Evolutionary conservation across 495 filamentous ascomycete genomes (phyloP).

Genomic region (Viridothelium virens): DNA sequence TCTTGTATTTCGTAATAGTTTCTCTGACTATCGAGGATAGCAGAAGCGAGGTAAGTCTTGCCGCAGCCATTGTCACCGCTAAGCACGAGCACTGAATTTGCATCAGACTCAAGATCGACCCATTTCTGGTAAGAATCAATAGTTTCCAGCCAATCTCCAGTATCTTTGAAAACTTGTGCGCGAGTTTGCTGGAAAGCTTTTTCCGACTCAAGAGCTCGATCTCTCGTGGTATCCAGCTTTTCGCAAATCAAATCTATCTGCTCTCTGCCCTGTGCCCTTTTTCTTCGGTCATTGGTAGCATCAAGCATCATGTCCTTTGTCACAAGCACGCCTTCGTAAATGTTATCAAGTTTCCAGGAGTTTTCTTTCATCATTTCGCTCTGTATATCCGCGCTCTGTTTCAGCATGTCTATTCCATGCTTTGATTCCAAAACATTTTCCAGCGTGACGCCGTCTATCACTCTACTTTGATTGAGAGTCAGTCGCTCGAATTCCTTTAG

Average conservation of each 20-base stretch:
- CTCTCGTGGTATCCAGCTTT: not conserved
- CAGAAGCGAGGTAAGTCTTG: not conserved
- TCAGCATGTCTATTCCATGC: not conserved
- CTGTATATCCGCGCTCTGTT: not conserved
- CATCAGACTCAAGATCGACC: not conserved
- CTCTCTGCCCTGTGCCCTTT: not conserved
- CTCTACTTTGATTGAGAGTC: not conserved
- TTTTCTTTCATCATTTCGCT: not conserved
- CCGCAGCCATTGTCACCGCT: conserved; percentile 1
- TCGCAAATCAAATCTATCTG: not conserved
- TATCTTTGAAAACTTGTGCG: not conserved
- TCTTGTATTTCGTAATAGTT: not conserved
- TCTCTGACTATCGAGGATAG: not conserved
- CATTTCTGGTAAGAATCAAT: conserved; percentile 1
- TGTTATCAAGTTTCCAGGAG: not conserved
- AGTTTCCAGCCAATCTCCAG: not conserved
- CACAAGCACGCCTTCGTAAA: not conserved
- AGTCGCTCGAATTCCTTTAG: not conserved
- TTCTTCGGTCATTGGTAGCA: not conserved
- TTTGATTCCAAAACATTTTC: not conserved
- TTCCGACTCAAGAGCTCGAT: not conserved
- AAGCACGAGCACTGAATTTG: not conserved
- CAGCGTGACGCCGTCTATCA: not conserved
- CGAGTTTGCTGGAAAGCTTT: not conserved
- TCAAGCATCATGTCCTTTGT: not conserved